Base-by-base conservation (phyloP, 2,329 filamentous ascomycete species). In the Fusarium sp. region DNA sequence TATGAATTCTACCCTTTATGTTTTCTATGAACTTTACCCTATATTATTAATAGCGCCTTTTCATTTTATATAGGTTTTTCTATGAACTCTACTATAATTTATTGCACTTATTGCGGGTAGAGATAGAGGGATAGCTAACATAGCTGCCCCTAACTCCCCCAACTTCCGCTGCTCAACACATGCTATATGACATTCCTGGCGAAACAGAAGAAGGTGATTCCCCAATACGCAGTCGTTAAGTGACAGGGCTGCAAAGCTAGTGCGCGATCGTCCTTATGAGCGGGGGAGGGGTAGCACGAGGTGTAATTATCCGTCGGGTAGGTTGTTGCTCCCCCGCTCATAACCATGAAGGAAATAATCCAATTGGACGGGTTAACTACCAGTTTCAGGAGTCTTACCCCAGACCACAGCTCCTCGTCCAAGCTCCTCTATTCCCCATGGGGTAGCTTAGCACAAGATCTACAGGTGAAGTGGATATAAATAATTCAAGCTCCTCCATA, bases 81-180 rank as follows among this genome's bases (percentile, higher is more conserved):
- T n/a, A n/a, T n/a, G n/a, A n/a, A n/a, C n/a, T n/a, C n/a, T n/a
- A n/a, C n/a, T n/a, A n/a, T n/a, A n/a, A n/a, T n/a, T n/a, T n/a
- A n/a, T n/a, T n/a, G n/a, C n/a, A n/a, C n/a, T n/a, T n/a, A n/a
- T n/a, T n/a, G n/a, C n/a, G n/a, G n/a, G n/a, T 17, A 13, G 14
- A n/a, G 14, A 30, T 17, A 13, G 14, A n/a, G 14, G 0, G 1
- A 30, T 8, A 11, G 10, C 3, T 7, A 30, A 30, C 17, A n/a
- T 8, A 13, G 22, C 8, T n/a, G 11, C 28, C 28, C 47, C 47
- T 22, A 50, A 50, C 15, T n/a, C 11, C 22, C 8, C 28, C 22
- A 12, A n/a, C 12, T 9, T 9, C 28, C 22, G 17, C 28, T 14
- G 17, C 8, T 32, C 28, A 5, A 32, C 14, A 32, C 22, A n/a